Evolutionary conservation across 495 filamentous ascomycete genomes (phyloP).

Genomic region (Parmelia sp.): DNA sequence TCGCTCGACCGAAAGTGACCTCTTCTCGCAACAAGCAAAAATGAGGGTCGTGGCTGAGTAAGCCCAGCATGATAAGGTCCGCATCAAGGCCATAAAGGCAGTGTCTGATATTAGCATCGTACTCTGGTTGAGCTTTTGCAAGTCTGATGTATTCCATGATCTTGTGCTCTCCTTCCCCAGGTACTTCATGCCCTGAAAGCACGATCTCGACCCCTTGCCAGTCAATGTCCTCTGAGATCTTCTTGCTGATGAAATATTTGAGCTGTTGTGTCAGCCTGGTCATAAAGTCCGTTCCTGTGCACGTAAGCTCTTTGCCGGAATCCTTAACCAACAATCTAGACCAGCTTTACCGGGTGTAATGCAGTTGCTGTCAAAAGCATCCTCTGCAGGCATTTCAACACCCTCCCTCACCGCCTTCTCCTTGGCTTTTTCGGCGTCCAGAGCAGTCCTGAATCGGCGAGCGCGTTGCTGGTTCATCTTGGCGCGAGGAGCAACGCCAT

Average conservation of each 20-base stretch:
- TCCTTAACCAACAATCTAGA: background rate
- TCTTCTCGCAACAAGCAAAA: constrained; percentile 97
- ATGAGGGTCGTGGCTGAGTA: constrained; percentile 95
- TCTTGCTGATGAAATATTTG: constrained; percentile 98
- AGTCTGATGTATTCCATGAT: constrained; percentile 99
- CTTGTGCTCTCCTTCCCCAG: constrained; percentile 98
- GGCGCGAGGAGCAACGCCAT: constrained; percentile 92
- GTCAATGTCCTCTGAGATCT: constrained; percentile 91
- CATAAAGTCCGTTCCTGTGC: constrained; percentile 82
- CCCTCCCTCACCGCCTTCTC: constrained; percentile 87
- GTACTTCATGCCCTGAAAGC: constrained; percentile 96
- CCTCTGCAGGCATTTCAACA: constrained; percentile 87
- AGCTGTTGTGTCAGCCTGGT: constrained; percentile 86
- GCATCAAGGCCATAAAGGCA: constrained; percentile 97
- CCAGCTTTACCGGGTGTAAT: constrained; percentile 70
- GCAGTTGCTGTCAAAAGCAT: constrained; percentile 97
- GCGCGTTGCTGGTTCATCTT: constrained; percentile 99
- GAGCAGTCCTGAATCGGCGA: constrained; percentile 86
- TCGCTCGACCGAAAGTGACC: constrained; percentile 88
- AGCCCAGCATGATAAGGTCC: constrained; percentile 96
- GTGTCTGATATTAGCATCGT: constrained; percentile 92
- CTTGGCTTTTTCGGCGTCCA: constrained; percentile 81
- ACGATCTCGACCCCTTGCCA: constrained; percentile 97
- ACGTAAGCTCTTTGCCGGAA: constrained; percentile 14
- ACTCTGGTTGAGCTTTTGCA: constrained; percentile 87